phyloP scores from a whole-genome alignment of 2,329 filamentous ascomycete species.

The Paraphoma chrysanthemicola region DNA sequence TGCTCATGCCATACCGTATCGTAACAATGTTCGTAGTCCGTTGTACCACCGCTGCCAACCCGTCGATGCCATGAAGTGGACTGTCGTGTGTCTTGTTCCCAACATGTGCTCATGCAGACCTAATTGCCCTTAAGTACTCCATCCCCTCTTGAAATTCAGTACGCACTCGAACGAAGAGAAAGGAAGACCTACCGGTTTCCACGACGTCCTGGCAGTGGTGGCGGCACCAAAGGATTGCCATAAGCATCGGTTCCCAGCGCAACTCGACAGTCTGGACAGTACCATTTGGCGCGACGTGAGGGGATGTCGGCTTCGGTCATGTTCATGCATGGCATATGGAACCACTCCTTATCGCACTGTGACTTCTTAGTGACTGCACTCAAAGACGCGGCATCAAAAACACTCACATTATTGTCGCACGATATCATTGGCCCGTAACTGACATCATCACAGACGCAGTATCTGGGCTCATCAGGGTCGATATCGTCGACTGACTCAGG shows the following conservation, averaged over 20 bases:
- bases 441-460: conserved; percentile 80
- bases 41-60: background rate
- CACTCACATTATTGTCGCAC: conserved; percentile 74
- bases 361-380: conserved; percentile 20
- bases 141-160: conserved; percentile 43
- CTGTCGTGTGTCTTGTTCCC: background rate
- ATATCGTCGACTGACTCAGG: conserved; percentile 56
- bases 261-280: conserved; percentile 73
- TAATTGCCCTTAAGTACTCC: conserved; percentile 38
- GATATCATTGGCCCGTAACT: conserved; percentile 85
- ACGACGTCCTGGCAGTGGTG: conserved; percentile 39
- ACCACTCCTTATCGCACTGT: conserved; percentile 83
- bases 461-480: conserved; percentile 76
- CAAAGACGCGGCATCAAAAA: background rate
- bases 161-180: conserved; percentile 24
- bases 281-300: conserved; percentile 80
- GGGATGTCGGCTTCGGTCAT: conserved; percentile 67
- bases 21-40: too few species aligned
- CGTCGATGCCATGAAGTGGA: background rate
- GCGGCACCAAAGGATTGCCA: conserved; percentile 43
- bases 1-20: too few species aligned
- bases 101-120: conserved; percentile 12
- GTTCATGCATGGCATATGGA: conserved; percentile 79
- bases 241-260: conserved; percentile 38
- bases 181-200: conserved; percentile 41